phyloP scores from a whole-genome alignment of 2,329 filamentous ascomycete species.

The Botrytis byssoidea region DNA sequence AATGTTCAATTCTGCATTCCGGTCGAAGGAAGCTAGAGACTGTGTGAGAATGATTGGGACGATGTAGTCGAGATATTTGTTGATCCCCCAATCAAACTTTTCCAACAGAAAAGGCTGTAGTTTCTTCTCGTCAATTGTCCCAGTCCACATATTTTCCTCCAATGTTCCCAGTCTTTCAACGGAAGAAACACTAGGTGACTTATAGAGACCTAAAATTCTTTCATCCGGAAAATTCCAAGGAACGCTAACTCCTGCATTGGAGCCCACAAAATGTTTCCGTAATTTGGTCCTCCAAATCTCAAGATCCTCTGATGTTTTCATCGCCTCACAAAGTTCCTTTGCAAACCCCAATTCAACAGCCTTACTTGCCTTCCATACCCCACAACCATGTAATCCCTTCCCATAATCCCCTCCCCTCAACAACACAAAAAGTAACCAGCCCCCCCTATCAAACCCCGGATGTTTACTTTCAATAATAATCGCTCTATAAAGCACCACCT shows the following conservation, averaged over 20 bases:
- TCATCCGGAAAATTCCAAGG: slow-evolving; percentile 20
- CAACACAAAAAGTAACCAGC: slow-evolving; percentile 15
- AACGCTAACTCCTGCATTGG: slow-evolving; percentile 11
- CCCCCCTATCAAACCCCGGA: slow-evolving; percentile 14
- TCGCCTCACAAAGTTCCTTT: background rate
- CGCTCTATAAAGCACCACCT: slow-evolving; percentile 22
- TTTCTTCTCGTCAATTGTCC: slow-evolving; percentile 16
- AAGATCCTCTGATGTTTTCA: background rate
- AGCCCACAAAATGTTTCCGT: slow-evolving; percentile 2
- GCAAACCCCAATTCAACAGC: background rate
- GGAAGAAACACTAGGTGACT: slow-evolving; percentile 20
- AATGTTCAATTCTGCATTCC: background rate
- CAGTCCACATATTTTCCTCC: background rate
- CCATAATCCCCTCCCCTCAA: slow-evolving; percentile 9
- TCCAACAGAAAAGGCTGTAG: slow-evolving; percentile 21
- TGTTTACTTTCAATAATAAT: slow-evolving; percentile 19
- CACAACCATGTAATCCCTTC: slow-evolving; percentile 1
- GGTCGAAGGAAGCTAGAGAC: slow-evolving; percentile 3
- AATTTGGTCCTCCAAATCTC: slow-evolving; percentile 15
- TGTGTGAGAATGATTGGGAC: slow-evolving; percentile 23
- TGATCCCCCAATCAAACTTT: slow-evolving; percentile 25
- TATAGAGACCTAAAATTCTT: slow-evolving; percentile 21
- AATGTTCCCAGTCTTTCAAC: background rate
- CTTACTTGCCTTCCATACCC: background rate
- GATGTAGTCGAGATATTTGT: slow-evolving; percentile 20